Base-by-base conservation (phyloP, 176 grass and related monocot species). In the Thinopyrum elongatum region DNA sequence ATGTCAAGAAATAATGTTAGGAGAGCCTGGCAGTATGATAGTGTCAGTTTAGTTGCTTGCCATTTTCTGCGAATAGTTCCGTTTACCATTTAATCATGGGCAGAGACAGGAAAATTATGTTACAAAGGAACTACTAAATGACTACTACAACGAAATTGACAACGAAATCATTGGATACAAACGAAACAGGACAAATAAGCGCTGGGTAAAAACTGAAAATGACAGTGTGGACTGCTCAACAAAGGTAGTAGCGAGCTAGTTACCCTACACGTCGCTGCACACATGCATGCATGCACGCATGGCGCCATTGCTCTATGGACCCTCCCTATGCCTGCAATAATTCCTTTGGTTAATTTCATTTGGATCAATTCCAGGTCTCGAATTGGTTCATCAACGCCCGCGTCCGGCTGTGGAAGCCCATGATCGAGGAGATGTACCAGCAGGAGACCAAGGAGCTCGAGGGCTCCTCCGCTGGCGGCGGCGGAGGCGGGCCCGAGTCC, bases 341-440 rank as follows among this genome's bases (percentile, higher is more conserved):
- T 85, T 81, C 65, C 31, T 71, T 55, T 77, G 69, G 63, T 87
- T 78, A 51, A 51, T 87, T 88, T 22, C 64, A 27, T 91, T 88
- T 82, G 76, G 70, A 71, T 88, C 39, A 64, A 88, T 30, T 90
- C 78, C 85, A 99, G 97, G 97, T 99, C 22, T 94, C 97, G 74
- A 99, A 99, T 88, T 99, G 97, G 97, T 99, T 99, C 92, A 99
- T 99, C 88, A 99, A 99, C 84, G 97, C 97, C 76, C 95, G 97
- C 69, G 97, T 99, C 51, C 89, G 97, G 72, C 87, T 99, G 61
- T 99, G 97, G 97, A 99, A 99, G 88, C 97, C 97, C 74, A 99
- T 99, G 97, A 95, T 99, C 80, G 97, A 99, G 84, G 97, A 99
- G 79, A 99, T 99, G 97, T 97, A 99, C 69, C 88, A 94, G 85